Evolutionary conservation across 2,329 filamentous ascomycete genomes (phyloP), one percentile per base, ranked within the genome.

Genomic region (Camillea tinctor): DNA sequence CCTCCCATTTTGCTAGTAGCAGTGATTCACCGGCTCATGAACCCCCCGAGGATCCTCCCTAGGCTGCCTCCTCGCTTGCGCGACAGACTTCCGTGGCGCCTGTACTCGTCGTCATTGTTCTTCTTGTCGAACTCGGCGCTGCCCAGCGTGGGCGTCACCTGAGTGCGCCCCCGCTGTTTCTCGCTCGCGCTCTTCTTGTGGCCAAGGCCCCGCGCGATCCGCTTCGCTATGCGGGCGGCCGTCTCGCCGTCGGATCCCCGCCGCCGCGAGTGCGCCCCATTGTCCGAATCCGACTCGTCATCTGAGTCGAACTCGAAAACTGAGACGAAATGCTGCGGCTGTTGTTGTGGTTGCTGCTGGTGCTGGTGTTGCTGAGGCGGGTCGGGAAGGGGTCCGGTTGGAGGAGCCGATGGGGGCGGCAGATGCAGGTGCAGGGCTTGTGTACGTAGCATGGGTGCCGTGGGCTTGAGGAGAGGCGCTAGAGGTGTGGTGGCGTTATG

Each of bases 231-330:
- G n/a, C 69, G 71, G n/a, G 66, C 64, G 55, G 55, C 62, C 30
- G 58, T 60, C 48, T 26, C 49, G 24, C 57, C 15, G 17, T 44
- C 36, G 36, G 36, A 44, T 15, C 36, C 36, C 13, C 36, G 20
- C 64, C 65, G 17, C 64, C 62, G 58, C 52, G 52, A 24, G 22
- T 58, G 58, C 20, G 52, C 54, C 5, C 70, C 66, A 1, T 61
- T 61, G 5, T 73, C 70, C 6, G 68, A 69, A 52, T 30, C 26
- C 26, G 26, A 30, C 7, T 4, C 2, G 26, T 80, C 79, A 15
- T 70, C 71, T 3, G 78, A 78, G 66, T 83, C 80, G 15, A 75
- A 66, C 50, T 83, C 81, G 61, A 84, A 84, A 22, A 83, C 77
- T 1, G 81, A 83, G 30, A 77, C 68, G 48, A 71, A 70, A 5